phyloP scores from a whole-genome alignment of 345 rosid genomes.

The Tarenaya hassleriana region DNA sequence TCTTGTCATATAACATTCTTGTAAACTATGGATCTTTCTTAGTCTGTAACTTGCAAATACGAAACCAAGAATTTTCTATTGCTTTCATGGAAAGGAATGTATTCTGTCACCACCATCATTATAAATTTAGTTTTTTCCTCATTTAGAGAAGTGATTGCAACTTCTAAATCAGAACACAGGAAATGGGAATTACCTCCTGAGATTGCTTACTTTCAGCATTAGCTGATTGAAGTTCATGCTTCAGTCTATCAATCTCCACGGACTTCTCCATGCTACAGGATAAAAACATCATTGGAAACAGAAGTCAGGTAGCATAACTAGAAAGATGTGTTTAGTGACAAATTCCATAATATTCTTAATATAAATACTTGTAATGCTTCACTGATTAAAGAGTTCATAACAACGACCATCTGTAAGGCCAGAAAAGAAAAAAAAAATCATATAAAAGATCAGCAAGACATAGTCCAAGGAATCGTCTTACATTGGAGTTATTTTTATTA shows the following conservation, averaged over 20 bases:
- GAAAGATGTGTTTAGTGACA: too few relatives aligned
- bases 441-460: too few relatives aligned
- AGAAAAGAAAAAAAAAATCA: too few relatives aligned
- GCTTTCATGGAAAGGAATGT: constrained; percentile 4
- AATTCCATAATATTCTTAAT: too few relatives aligned
- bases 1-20: constrained; percentile 1
- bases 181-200: constrained; percentile 44
- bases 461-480: too few relatives aligned
- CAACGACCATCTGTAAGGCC: too few relatives aligned
- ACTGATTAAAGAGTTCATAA: too few relatives aligned
- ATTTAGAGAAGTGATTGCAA: constrained; percentile 1
- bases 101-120: constrained; percentile 2
- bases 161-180: constrained; percentile 15
- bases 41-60: constrained; percentile 3
- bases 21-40: constrained; percentile 9
- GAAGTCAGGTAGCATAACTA: constrained; percentile 1
- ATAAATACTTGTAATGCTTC: too few relatives aligned
- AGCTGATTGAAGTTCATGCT: constrained; percentile 34
- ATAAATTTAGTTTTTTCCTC: constrained; percentile 1
- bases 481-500: not conserved
- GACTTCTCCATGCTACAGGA: constrained; percentile 46
- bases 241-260: constrained; percentile 48
- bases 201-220: constrained; percentile 32
- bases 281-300: constrained; percentile 11
- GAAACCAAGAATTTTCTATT: constrained; percentile 4